Evolutionary conservation across 169 alveolate genomes (phyloP).

Genomic region (Cryptosporidium sp.): DNA sequence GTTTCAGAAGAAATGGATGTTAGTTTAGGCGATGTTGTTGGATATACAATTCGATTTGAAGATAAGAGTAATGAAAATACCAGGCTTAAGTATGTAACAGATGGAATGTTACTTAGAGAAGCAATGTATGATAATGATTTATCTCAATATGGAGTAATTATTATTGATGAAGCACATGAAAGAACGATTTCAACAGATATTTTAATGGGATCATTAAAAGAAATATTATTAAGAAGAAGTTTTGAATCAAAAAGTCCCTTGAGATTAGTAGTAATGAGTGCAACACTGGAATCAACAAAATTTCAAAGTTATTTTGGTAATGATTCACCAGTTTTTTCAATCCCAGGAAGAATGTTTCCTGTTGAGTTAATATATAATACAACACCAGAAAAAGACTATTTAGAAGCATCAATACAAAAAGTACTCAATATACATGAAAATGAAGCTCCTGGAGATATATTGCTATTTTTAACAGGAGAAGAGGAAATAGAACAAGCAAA

Average conservation of each 20-base stretch:
- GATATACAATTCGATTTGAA: conserved; percentile 98
- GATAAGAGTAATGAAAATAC: conserved; percentile 92
- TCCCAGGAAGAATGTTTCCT: conserved; percentile 98
- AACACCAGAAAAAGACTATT: conserved; percentile 94
- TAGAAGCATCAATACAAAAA: conserved; percentile 93
- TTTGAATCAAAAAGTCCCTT: conserved; percentile 81
- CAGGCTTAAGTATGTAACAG: conserved; percentile 95
- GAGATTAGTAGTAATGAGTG: conserved; percentile 96
- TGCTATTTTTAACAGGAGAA: conserved; percentile 88
- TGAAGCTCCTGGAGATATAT: conserved; percentile 91
- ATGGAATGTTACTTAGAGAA: conserved; percentile 98
- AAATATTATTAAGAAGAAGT: conserved; percentile 87
- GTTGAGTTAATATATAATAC: conserved; percentile 96
- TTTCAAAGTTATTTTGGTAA: conserved; percentile 92
- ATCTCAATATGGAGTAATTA: conserved; percentile 90
- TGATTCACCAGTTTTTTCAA: conserved; percentile 94
- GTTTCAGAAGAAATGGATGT: conserved; percentile 98
- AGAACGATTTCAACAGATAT: conserved; percentile 97
- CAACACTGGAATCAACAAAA: conserved; percentile 96
- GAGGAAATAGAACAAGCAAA: conserved; percentile 89
- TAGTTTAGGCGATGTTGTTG: conserved; percentile 91
- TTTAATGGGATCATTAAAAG: conserved; percentile 96
- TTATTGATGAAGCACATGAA: conserved; percentile 99
- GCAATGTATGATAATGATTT: conserved; percentile 94
- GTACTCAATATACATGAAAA: conserved; percentile 92